Evolutionary conservation across 306 rosid species (phyloP).

Genomic region (Rosa rugosa): DNA sequence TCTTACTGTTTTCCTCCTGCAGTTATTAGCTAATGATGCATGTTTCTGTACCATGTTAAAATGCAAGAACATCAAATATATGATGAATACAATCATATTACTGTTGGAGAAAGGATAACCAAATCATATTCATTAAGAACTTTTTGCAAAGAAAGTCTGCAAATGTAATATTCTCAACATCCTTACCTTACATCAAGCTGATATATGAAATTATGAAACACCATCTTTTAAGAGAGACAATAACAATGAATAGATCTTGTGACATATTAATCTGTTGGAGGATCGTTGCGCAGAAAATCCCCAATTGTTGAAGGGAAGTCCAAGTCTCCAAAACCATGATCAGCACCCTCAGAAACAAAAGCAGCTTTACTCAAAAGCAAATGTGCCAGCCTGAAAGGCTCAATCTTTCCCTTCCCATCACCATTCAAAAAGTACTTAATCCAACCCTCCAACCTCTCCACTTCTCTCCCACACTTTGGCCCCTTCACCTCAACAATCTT

Average conservation of each 20-base stretch:
- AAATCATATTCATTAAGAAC: not conserved
- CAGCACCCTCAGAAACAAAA: conserved; percentile 45
- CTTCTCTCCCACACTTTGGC: conserved; percentile 75
- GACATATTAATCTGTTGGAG: conserved; percentile 41
- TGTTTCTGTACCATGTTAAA: not conserved
- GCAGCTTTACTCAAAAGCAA: conserved; percentile 75
- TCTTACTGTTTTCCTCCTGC: not conserved
- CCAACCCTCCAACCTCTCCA: conserved; percentile 77
- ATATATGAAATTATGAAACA: not conserved
- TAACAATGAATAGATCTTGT: not conserved
- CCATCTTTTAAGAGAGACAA: not conserved
- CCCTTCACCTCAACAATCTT: conserved; percentile 81
- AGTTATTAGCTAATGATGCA: not conserved
- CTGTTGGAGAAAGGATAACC: not conserved
- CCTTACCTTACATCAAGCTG: not conserved
- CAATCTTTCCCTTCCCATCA: conserved; percentile 50
- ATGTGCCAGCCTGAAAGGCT: conserved; percentile 79
- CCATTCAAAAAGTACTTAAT: conserved; percentile 59
- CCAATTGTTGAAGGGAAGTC: conserved; percentile 71
- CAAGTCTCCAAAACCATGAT: conserved; percentile 52
- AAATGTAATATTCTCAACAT: not conserved
- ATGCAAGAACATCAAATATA: not conserved
- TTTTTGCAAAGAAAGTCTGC: not conserved
- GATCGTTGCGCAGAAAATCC: conserved; percentile 66
- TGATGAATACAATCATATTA: not conserved